Evolutionary conservation across 208 protist genomes (phyloP).

Genomic region (Trypanosoma melophagium): DNA sequence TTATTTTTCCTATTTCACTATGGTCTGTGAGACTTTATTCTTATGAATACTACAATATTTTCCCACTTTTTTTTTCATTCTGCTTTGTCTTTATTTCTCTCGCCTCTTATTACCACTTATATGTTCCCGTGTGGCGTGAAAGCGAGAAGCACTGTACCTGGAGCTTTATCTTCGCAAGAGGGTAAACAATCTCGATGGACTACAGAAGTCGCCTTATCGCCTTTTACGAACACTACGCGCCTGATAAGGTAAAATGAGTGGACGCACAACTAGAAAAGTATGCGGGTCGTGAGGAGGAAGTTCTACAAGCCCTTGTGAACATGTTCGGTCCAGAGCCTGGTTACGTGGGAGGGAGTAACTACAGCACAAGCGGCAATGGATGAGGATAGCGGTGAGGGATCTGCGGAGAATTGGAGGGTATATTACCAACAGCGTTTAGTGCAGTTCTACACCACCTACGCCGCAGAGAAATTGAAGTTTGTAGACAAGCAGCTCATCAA

Average conservation of each 20-base stretch:
- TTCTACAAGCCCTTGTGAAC: conserved; percentile 27
- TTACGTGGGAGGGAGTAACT: neutral
- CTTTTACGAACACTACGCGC: conserved; percentile 36
- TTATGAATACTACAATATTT: no score
- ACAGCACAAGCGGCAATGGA: neutral
- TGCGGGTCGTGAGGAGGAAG: conserved; percentile 25
- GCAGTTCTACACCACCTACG: conserved; percentile 17
- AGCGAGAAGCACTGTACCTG: no score
- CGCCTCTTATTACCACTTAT: no score
- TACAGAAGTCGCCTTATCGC: conserved; percentile 26
- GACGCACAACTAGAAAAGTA: conserved; percentile 39
- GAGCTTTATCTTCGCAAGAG: no score
- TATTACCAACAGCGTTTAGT: conserved; percentile 6
- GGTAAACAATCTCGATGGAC: conserved; percentile 3
- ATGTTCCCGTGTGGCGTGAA: no score
- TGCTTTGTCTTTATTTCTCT: no score
- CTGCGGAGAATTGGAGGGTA: neutral
- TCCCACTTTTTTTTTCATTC: no score
- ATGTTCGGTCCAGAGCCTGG: conserved; percentile 39
- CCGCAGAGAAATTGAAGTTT: conserved; percentile 12
- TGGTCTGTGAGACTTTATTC: no score
- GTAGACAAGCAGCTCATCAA: conserved; percentile 27
- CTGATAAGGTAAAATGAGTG: conserved; percentile 30
- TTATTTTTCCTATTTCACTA: neutral
- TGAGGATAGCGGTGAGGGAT: neutral